phyloP scores from a whole-genome alignment of 371 early-diverging fungal genomes.

The Coemansia sp. region DNA sequence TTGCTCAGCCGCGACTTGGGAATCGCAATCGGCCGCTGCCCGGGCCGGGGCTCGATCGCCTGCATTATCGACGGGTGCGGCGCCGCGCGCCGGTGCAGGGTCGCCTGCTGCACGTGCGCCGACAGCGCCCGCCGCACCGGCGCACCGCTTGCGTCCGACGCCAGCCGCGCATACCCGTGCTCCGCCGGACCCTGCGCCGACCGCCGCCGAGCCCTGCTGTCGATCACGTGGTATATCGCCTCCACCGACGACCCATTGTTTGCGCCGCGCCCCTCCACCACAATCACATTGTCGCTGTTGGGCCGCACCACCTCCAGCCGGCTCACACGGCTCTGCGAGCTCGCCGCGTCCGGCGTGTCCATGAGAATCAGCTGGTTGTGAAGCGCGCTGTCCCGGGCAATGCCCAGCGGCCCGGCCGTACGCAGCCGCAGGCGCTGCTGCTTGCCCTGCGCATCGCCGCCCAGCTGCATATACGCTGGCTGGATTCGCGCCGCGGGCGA shows the following conservation, averaged over 20 bases:
- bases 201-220: background rate
- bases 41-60: background rate
- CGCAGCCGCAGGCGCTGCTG: background rate
- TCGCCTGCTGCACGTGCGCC: background rate
- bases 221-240: slow-evolving; percentile 30
- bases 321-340: slow-evolving; percentile 10
- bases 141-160: background rate
- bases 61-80: background rate
- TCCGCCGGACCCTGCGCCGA: slow-evolving; percentile 1
- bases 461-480: background rate
- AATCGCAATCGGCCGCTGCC: slow-evolving; percentile 26
- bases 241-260: slow-evolving; percentile 4
- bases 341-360: slow-evolving; percentile 7
- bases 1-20: slow-evolving; percentile 34
- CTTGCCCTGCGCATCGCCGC: background rate
- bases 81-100: background rate
- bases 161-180: slow-evolving; percentile 4
- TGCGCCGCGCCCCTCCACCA: slow-evolving; percentile 10
- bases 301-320: slow-evolving; percentile 30
- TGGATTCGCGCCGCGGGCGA: too few relatives aligned
- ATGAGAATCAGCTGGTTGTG: slow-evolving; percentile 31
- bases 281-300: slow-evolving; percentile 9
- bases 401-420: slow-evolving; percentile 13
- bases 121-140: background rate
- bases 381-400: slow-evolving; percentile 17